Base-by-base conservation (phyloP, 2,329 filamentous ascomycete species). In the Macrophomina pseudophaseolina region DNA sequence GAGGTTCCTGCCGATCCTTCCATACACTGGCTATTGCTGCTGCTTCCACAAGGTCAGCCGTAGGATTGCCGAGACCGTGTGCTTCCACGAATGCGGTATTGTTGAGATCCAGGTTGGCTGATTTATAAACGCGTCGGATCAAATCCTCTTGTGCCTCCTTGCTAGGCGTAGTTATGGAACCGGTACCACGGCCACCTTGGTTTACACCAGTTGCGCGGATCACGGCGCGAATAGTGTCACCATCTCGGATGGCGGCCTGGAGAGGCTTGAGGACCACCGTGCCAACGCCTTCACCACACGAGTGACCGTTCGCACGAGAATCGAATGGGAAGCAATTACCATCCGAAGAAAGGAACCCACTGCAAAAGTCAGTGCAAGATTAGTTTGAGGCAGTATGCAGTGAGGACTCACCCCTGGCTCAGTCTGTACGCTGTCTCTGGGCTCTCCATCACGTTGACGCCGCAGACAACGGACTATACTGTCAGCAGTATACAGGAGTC, bases 211-310 rank as follows among this genome's bases (percentile, higher is more conserved):
- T 79, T 0, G 72, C 76, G 23, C 78, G 72, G 33, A 85, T 81
- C 2, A 84, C 71, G 2, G 79, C 80, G 4, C 79, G 75, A 35
- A 85, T 80, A 0, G 81, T 79, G 70, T 90, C 86, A 32, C 86
- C 85, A 69, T 87, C 85, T 12, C 78, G 77, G 7, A 90, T 70
- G 1, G 88, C 88, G 72, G 87, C 84, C 4, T 80, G 76, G 0
- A 90, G 76, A 2, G 81, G 82, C 75, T 90, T 90, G 16, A 90
- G 73, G 12, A 89, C 72, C 2, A 90, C 70, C 12, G 86, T 81
- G 0, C 82, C 86, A 38, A 86, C 80, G 0, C 88, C 89, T 71
- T 91, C 89, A 1, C 88, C 88, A 38, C 88, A 81, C 0, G 85
- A 87, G 71, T 90, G 91, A 1, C 89, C 89, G 68, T 86, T 85